A percentile compares a stretch with the other conserved stretches of the same genome.
These are phyloP conservation scores for Saccharomycopsis sp. DNA, from an alignment of 805 yeast genomes.

Conservation along the genomic window DNA sequence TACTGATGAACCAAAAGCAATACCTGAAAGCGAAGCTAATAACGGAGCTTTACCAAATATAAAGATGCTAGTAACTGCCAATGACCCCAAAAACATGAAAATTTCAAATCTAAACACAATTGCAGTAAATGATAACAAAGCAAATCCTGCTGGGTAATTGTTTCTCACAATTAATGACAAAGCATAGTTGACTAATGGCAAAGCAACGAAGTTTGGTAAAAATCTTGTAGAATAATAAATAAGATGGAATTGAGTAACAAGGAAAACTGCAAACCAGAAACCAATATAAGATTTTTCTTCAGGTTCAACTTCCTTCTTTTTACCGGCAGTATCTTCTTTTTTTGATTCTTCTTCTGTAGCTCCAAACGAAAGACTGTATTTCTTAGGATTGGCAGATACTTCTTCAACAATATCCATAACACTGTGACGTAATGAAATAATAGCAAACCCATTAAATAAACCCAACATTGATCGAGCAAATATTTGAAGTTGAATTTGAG, in stretches of 20 bases:
- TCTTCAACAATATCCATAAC: slow-evolving; percentile 21
- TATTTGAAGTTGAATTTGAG: slow-evolving; percentile 47
- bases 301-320: no score
- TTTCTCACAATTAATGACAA: slow-evolving; percentile 46
- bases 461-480: slow-evolving; percentile 58
- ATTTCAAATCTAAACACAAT: slow-evolving; percentile 69
- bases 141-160: slow-evolving; percentile 40
- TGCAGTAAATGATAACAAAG: slow-evolving; percentile 54
- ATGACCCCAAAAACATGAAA: slow-evolving; percentile 44
- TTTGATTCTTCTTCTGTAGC: slow-evolving; percentile 16
- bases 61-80: slow-evolving; percentile 41
- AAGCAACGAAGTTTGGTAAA: slow-evolving; percentile 78
- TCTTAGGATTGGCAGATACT: slow-evolving; percentile 24
- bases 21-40: slow-evolving; percentile 33
- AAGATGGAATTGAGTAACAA: slow-evolving; percentile 69
- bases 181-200: slow-evolving; percentile 63
- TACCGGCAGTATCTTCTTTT: slow-evolving; percentile 18
- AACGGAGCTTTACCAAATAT: slow-evolving; percentile 41
- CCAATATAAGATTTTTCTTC: slow-evolving; percentile 28
- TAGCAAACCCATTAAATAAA: slow-evolving; percentile 45
- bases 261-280: slow-evolving; percentile 54
- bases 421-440: slow-evolving; percentile 44
- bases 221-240: slow-evolving; percentile 77
- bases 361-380: slow-evolving; percentile 8
- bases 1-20: slow-evolving; percentile 40